Evolutionary conservation across 1,284 basidiomycete species (phyloP), one percentile per base, ranked within the genome.

Genomic region (Phellopilus nigrolimitatus): DNA sequence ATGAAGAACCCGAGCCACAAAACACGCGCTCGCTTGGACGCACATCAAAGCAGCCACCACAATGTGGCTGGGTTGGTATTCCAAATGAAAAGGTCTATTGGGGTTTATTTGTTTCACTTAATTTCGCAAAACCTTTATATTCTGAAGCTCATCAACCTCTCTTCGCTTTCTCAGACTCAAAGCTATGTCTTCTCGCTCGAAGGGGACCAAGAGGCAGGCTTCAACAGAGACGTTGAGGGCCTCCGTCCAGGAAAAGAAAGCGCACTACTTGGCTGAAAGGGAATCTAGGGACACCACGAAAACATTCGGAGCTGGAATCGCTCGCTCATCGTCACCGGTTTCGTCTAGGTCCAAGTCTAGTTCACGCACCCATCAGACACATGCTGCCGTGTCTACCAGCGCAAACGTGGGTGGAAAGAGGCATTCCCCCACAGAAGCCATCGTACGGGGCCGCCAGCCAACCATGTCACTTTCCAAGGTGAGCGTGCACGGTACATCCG

Each of bases 221-320:
- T 46, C 44, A 3, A 34, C 44, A 13, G 44, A 46, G 33, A 46
- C 44, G 33, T n/a, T 47, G 12, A 37, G 33, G 22, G 22, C 46
- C 33, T 47, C 36, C 31, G 27, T n/a, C 9, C 19, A 28, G 2
- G n/a, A 7, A 17, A 17, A n/a, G 13, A 37, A 17, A 17, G 34
- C 41, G 12, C 44, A 21, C n/a, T 46, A 46, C 44, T 46, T 31
- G 12, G 44, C 44, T 17, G 44, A 46, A 21, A 31, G 44, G 10
- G 7, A 34, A 17, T 46, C 19, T 13, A 47, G 38, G 24, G 46
- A 15, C 46, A 7, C n/a, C 7, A 25, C 13, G 7, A n/a, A 8
- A 7, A 28, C 15, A 19, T 47, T 47, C 25, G 10, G 31, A n/a
- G 13, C 9, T n/a, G 31, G 44, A 2, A 15, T 46, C 31, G 22